Conservation (phyloP, 73 alveolate genomes). For the Tetrahymena malaccensis region DNA sequence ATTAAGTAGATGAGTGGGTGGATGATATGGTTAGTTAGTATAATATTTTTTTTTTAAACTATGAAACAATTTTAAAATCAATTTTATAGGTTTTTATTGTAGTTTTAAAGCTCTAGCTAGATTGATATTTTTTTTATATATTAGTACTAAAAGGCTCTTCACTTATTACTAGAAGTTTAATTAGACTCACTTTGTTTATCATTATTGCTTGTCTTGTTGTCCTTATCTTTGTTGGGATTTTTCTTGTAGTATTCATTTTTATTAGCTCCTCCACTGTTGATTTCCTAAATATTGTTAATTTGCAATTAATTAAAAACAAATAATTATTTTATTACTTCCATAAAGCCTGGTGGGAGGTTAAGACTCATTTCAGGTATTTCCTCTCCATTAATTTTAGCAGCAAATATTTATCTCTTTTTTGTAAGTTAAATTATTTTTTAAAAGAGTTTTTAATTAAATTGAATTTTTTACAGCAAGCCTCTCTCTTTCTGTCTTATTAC, state of each 20-base stretch:
- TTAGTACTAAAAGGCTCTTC: neutral
- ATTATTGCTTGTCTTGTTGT: neutral
- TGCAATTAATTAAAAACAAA: too few relatives aligned
- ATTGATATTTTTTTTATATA: neutral
- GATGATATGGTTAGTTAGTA: neutral
- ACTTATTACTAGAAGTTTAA: neutral
- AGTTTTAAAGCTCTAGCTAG: neutral
- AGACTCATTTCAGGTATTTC: constrained; percentile 8
- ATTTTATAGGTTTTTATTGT: neutral
- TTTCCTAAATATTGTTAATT: neutral
- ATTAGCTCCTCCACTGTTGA: neutral
- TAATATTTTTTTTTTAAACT: neutral
- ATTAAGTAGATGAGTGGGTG: neutral
- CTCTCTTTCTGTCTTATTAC: constrained; percentile 40
- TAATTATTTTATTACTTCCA: neutral
- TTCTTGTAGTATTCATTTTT: neutral
- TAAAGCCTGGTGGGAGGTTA: constrained; percentile 34
- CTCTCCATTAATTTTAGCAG: constrained; percentile 13
- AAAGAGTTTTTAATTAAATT: neutral
- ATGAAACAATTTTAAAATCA: neutral
- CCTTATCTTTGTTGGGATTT: neutral
- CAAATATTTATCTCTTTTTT: constrained; percentile 9
- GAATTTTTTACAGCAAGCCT: constrained; percentile 14
- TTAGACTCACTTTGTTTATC: neutral
- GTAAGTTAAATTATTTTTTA: neutral